Conservation (phyloP, 23 red algal species). For the Agarophyton chilense region DNA sequence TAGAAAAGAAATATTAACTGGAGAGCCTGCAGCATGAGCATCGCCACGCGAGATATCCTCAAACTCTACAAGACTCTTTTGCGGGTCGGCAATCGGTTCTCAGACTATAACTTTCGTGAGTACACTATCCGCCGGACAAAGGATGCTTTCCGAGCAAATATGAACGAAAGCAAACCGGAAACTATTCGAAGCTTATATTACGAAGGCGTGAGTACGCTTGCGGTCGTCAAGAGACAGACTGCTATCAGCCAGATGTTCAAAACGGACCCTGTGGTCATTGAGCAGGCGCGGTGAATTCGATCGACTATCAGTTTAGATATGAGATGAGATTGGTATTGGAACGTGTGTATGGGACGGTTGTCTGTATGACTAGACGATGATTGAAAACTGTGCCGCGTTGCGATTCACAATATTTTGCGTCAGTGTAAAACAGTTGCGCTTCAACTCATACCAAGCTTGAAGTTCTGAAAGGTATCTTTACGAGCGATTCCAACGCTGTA, state of each 20-base stretch:
- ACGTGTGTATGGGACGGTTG: too few relatives aligned
- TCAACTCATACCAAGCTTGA: too few relatives aligned
- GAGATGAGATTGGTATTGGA: too few relatives aligned
- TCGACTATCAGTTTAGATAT: too few relatives aligned
- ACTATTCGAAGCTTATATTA: slow-evolving; percentile 34
- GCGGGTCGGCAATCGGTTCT: slow-evolving; percentile 33
- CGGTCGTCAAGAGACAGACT: slow-evolving; percentile 60
- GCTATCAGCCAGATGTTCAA: slow-evolving; percentile 81
- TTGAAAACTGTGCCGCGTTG: too few relatives aligned
- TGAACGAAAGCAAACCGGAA: slow-evolving; percentile 42
- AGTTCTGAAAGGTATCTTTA: too few relatives aligned
- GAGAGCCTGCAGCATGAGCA: slow-evolving; percentile 53
- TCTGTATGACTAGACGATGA: too few relatives aligned
- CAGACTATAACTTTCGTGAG: slow-evolving; percentile 81
- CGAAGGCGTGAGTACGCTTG: slow-evolving; percentile 53
- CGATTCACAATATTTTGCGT: too few relatives aligned
- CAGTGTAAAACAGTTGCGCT: too few relatives aligned
- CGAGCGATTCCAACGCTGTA: too few relatives aligned
- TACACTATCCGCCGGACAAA: slow-evolving; percentile 66
- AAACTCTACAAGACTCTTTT: slow-evolving; percentile 72
- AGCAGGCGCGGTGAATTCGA: slow-evolving; percentile 7
- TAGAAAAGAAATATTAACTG: too few relatives aligned
- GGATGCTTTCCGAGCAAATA: slow-evolving; percentile 58
- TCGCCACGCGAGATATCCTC: slow-evolving; percentile 42
- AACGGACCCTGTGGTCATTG: slow-evolving; percentile 64